Evolutionary conservation across 176 grass and related monocot genomes (phyloP), one percentile per base, ranked within the genome.

Genomic region (Leersia perrieri): DNA sequence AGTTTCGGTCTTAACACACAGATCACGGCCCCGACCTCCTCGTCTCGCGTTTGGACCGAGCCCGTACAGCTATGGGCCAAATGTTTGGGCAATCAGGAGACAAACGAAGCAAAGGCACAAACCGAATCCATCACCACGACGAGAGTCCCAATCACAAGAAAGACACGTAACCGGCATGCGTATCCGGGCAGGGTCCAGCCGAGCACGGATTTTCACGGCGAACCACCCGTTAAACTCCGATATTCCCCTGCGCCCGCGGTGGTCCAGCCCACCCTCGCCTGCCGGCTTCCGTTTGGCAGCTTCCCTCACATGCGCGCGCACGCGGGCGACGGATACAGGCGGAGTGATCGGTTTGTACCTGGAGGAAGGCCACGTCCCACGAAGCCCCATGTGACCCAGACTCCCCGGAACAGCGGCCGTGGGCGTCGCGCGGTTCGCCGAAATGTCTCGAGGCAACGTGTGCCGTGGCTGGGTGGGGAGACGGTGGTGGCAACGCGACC

Each of bases 251-350:
- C 13, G 27, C 0, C 20, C 30, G 14, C 23, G 0, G 76, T 42
- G 66, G 57, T 71, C 65, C 64, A 27, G 5, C 8, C 11, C 5
- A 3, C 0, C 53, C 7, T 57, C 53, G 22, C 29, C 16, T 26
- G 41, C 30, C 29, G 18, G 1, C 29, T 13, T 47, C 34, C 53
- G 5, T n/a, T 49, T 69, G 86, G 86, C 81, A 57, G 61, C 75
- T 75, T 74, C 69, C 61, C 66, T 79, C 75, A 80, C 69, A 80
- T 88, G 86, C 30, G 29, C 35, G 62, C 62, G 29, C 76, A 55
- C 72, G 22, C 47, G 33, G 31, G 5, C 5, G 5, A n/a, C 18
- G 20, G 13, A 1, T 1, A 4, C 29, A 36, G 4, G 74, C 67
- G 4, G 35, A 28, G 15, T 2, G n/a, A n/a, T 12, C 33, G 58